These are phyloP conservation scores for Recurvomyces mirabilis DNA, from an alignment of 495 filamentous ascomycete genomes.

Conservation along the genomic window DNA sequence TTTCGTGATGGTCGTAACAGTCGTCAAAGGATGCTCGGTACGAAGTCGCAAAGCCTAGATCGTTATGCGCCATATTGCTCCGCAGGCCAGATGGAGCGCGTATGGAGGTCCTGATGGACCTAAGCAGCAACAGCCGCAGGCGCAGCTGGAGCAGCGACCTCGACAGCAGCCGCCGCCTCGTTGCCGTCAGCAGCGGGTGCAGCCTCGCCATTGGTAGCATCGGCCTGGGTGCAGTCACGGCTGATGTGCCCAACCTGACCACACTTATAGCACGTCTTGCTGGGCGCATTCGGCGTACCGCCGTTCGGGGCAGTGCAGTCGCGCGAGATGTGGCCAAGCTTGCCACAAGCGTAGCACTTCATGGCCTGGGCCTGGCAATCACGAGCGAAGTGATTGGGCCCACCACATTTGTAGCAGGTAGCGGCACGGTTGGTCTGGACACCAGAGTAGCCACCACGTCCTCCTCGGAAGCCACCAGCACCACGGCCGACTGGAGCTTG, in stretches of 20 bases:
- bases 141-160: constrained; percentile 14
- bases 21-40: too few relatives aligned
- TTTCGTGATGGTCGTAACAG: constrained; percentile 18
- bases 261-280: constrained; percentile 98
- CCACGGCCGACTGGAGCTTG: constrained; percentile 48
- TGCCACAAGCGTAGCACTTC: constrained; percentile 99
- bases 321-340: constrained; percentile 92
- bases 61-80: too few relatives aligned
- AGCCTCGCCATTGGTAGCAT: constrained; percentile 34
- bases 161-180: constrained; percentile 17
- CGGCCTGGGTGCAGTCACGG: constrained; percentile 76
- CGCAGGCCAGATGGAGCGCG: too few relatives aligned
- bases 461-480: constrained; percentile 48
- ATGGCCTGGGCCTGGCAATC: constrained; percentile 99
- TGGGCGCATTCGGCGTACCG: constrained; percentile 84
- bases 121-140: constrained; percentile 42
- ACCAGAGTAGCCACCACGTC: constrained; percentile 53
- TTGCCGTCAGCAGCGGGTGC: constrained; percentile 32
- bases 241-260: constrained; percentile 93
- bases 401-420: constrained; percentile 99
- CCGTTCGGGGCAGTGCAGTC: constrained; percentile 98
- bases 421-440: constrained; percentile 60
- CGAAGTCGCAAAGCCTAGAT: too few relatives aligned
- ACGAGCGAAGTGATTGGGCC: constrained; percentile 95
- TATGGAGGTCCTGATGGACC: too few relatives aligned